A percentile compares a stretch with the other conserved stretches of the same genome.
Conservation (phyloP, 371 early-diverging fungal species). For the Rhizopus sp. region DNA sequence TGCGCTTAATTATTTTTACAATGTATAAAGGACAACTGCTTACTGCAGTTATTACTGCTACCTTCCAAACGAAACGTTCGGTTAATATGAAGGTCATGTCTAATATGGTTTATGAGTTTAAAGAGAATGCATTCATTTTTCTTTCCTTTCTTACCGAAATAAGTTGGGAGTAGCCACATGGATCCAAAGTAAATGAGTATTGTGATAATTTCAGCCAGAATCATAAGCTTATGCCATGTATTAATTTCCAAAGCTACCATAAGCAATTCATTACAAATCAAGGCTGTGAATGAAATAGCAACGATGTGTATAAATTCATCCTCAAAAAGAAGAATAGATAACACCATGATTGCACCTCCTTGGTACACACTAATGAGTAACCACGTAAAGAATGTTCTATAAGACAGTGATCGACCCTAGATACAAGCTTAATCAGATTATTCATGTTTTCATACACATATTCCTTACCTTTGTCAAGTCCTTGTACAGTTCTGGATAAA, state of each 20-base stretch:
- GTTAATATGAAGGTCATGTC: slow-evolving; percentile 88
- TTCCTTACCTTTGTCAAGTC: slow-evolving; percentile 85
- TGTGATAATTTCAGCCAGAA: slow-evolving; percentile 81
- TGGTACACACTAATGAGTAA: slow-evolving; percentile 96
- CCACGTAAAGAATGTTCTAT: slow-evolving; percentile 95
- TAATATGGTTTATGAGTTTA: slow-evolving; percentile 25
- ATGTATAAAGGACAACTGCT: slow-evolving; percentile 84
- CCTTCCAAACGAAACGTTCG: slow-evolving; percentile 86
- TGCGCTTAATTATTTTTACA: slow-evolving; percentile 69
- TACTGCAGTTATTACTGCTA: slow-evolving; percentile 85
- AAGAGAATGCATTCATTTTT: not conserved
- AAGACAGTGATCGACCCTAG: slow-evolving; percentile 86
- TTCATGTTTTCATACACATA: not conserved
- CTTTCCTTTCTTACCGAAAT: slow-evolving; percentile 73
- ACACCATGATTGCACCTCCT: slow-evolving; percentile 96
- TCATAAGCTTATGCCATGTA: slow-evolving; percentile 85
- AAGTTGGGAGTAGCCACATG: slow-evolving; percentile 85
- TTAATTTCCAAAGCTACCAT: slow-evolving; percentile 97
- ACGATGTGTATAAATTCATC: slow-evolving; percentile 96
- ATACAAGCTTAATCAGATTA: not conserved
- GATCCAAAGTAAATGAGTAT: slow-evolving; percentile 83
- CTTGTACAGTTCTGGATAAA: slow-evolving; percentile 98
- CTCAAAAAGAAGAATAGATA: slow-evolving; percentile 93
- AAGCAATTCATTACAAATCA: slow-evolving; percentile 97
- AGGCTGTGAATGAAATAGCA: slow-evolving; percentile 95